phyloP scores from a whole-genome alignment of 2,329 filamentous ascomycete genomes.

The Ophiocordyceps camponoti-rufipedis region DNA sequence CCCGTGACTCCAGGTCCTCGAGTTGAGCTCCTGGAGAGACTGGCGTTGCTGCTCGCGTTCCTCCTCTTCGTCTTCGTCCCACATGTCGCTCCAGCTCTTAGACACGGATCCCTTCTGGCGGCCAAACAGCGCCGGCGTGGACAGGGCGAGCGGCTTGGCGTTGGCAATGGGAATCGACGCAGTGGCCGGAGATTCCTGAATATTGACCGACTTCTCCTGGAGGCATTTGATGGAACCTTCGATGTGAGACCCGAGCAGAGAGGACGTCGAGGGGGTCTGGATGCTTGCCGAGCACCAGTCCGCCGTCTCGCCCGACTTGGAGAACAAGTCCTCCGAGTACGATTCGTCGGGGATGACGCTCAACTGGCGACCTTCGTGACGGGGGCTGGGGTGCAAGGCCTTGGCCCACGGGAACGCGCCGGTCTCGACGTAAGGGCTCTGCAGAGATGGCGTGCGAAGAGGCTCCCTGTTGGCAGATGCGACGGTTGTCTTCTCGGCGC shows the following conservation, averaged over 20 bases:
- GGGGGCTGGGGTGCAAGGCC: constrained; percentile 60
- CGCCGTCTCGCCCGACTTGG: constrained; percentile 50
- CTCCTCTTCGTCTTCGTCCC: constrained; percentile 78
- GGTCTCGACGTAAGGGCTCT: constrained; percentile 63
- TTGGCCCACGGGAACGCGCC: constrained; percentile 92
- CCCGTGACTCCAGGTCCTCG: constrained; percentile 64
- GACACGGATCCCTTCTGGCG: constrained; percentile 63
- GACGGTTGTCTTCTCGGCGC: constrained; percentile 56
- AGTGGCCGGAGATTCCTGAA: constrained; percentile 34
- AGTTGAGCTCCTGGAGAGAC: constrained; percentile 45
- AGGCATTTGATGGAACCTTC: constrained; percentile 67
- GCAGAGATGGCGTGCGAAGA: constrained; percentile 84
- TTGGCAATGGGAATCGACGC: constrained; percentile 64
- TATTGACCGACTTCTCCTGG: constrained; percentile 21
- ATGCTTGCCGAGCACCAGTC: constrained; percentile 67
- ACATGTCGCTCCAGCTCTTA: constrained; percentile 98
- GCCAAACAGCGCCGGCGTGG: constrained; percentile 66
- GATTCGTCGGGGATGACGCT: constrained; percentile 69
- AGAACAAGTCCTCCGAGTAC: constrained; percentile 74
- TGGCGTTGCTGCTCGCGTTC: constrained; percentile 47
- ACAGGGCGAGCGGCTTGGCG: constrained; percentile 52
- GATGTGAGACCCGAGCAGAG: constrained; percentile 66
- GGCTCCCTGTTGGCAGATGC: constrained; percentile 85
- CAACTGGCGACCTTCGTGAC: constrained; percentile 55
- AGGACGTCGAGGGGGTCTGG: constrained; percentile 67